Evolutionary conservation across 108 stramenopile genomes (phyloP), one percentile per base, ranked within the genome.

Genomic region (Pseudonitzschia pungens): DNA sequence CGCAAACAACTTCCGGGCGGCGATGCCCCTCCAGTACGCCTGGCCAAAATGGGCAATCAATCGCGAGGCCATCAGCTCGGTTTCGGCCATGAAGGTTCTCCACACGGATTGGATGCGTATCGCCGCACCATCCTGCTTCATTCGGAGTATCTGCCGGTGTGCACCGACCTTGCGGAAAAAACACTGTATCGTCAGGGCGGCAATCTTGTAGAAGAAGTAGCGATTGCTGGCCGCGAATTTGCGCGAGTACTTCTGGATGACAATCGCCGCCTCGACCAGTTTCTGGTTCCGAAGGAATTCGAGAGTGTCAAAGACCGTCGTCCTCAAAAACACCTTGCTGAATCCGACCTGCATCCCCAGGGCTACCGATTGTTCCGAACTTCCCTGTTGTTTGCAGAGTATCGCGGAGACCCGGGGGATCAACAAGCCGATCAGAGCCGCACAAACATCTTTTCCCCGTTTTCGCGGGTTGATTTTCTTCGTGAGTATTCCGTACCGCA

Each of bases 251-350:
- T 80, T 80, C 33, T 86, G 80, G 32, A 92, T 85, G 15, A 71
- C 73, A 18, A 78, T 82, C 4, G 87, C 88, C 31, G 81, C 66
- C n/a, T 45, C 57, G 31, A 51, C 65, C 44, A 86, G 54, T 16
- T 80, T 81, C 50, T 72, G 62, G 12, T 80, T 75, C 40, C 93
- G 79, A 8, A 94, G 68, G 21, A 76, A 71, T 76, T 97, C 97
- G 63, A 97, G 79, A 7, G 75, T 65, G 42, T 96, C 95, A 71
- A 92, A 95, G 8, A 92, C 82, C n/a, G 75, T 75, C 31, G 81
- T 79, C 22, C 91, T 76, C 48, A 97, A 71, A 68, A 97, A 97
- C 15, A 97, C 92, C 76, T 95, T 96, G 29, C 87, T 90, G 44
- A 74, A 57, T 18, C 97, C 97, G 51, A 96, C 75, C 80, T 97